Evolutionary conservation across 1,139 yeast genomes (phyloP).

Genomic region (Taphrina wiesneri): DNA sequence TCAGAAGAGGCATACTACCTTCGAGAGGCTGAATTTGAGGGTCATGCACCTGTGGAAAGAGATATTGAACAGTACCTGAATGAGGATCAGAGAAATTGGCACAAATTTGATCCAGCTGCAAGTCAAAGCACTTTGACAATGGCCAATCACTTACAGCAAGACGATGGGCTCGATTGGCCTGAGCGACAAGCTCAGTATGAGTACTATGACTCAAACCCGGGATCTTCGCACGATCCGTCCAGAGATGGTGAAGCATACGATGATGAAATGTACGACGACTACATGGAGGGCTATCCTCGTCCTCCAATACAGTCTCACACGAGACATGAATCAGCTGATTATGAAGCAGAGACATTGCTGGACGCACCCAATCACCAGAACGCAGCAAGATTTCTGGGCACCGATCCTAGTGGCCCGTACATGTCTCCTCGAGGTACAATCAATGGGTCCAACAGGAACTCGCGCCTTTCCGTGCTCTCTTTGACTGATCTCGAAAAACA

Average conservation of each 20-base stretch:
- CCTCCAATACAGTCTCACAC: background rate
- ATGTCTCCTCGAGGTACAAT: slow-evolving; percentile 1
- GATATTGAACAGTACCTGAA: slow-evolving; percentile 12
- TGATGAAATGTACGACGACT: slow-evolving; percentile 2
- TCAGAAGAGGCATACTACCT: slow-evolving; percentile 14
- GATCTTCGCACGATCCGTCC: background rate
- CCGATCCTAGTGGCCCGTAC: slow-evolving; percentile 2
- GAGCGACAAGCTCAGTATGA: background rate
- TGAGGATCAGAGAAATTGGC: slow-evolving; percentile 6
- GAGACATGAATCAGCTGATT: background rate
- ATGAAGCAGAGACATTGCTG: background rate
- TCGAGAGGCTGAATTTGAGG: slow-evolving; percentile 7
- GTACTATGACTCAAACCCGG: background rate
- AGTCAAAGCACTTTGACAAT: background rate
- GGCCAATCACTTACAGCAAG: slow-evolving; percentile 9
- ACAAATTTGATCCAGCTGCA: background rate
- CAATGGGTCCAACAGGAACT: slow-evolving; percentile 9
- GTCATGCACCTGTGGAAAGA: slow-evolving; percentile 17
- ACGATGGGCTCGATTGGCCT: background rate
- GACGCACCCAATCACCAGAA: background rate
- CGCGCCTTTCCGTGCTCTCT: slow-evolving; percentile 17
- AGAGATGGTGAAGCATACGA: background rate
- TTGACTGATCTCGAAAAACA: slow-evolving; percentile 18
- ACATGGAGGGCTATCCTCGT: slow-evolving; percentile 1
- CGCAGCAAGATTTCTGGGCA: background rate